Conservation (phyloP, 1,284 basidiomycete species). For the Pseudozyma tsukubaensis region DNA sequence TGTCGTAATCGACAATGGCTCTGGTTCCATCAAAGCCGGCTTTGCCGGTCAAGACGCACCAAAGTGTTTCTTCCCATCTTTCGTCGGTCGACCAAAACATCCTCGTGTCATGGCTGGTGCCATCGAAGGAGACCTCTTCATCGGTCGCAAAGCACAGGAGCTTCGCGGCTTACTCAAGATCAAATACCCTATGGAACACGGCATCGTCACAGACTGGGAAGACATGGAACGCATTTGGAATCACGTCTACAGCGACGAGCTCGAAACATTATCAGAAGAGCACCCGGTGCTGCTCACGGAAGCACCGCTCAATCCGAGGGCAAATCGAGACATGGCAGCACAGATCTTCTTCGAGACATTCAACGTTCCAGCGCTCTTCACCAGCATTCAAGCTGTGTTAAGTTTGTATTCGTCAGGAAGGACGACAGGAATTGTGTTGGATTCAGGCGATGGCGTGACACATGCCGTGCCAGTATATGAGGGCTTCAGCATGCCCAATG, state of each 20-base stretch:
- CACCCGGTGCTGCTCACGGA: constrained; percentile 96
- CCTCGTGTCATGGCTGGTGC: constrained; percentile 67
- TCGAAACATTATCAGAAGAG: constrained; percentile 70
- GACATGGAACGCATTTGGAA: constrained; percentile 69
- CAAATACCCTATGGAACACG: constrained; percentile 68
- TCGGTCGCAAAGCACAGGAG: constrained; percentile 66
- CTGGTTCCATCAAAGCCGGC: constrained; percentile 68
- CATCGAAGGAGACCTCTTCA: constrained; percentile 68
- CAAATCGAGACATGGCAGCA: constrained; percentile 93
- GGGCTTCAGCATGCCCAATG: constrained; percentile 98
- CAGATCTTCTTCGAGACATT: constrained; percentile 98
- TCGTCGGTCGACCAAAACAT: constrained; percentile 67
- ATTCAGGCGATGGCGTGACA: constrained; percentile 98
- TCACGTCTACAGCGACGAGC: constrained; percentile 66
- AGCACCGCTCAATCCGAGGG: constrained; percentile 90
- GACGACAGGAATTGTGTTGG: constrained; percentile 97
- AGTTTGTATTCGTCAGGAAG: constrained; percentile 98
- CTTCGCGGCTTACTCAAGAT: constrained; percentile 66
- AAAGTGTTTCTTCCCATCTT: constrained; percentile 67
- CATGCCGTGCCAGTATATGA: constrained; percentile 99
- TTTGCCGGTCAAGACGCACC: constrained; percentile 67
- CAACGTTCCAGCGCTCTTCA: constrained; percentile 98
- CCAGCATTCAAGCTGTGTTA: constrained; percentile 95
- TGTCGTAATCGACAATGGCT: constrained; percentile 68
- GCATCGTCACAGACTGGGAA: constrained; percentile 68